These are phyloP conservation scores for Coniophora puteana DNA, from an alignment of 1,284 basidiomycete species.

Conservation along the genomic window DNA sequence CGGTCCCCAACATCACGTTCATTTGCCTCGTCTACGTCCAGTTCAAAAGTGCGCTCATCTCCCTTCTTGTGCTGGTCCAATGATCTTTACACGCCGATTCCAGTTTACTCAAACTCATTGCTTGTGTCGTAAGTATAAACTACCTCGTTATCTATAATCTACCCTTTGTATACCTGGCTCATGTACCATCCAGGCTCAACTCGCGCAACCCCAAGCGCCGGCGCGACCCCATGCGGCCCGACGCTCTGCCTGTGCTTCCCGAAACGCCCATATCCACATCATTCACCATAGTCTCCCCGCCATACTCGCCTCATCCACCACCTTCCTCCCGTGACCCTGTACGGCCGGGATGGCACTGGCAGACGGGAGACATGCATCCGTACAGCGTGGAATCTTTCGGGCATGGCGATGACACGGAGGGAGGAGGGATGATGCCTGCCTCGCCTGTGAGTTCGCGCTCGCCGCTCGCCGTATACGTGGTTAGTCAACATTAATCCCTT, in stretches of 20 bases:
- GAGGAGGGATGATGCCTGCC: no score
- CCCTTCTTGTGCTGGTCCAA: not conserved
- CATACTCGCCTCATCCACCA: no score
- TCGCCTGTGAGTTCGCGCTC: no score
- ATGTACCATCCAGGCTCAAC: not conserved
- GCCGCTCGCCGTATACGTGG: no score
- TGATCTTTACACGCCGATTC: not conserved
- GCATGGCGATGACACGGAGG: no score
- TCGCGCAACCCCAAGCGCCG: not conserved
- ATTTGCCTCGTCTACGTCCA: not conserved
- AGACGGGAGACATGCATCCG: no score
- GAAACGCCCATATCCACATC: not conserved
- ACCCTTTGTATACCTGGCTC: not conserved
- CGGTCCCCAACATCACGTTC: not conserved
- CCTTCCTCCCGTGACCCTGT: no score
- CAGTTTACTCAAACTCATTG: not conserved
- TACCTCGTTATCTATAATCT: not conserved
- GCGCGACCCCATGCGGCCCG: not conserved
- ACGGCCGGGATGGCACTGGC: no score
- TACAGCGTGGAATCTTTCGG: no score
- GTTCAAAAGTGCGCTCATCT: not conserved
- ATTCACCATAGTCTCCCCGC: no score
- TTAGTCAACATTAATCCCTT: no score
- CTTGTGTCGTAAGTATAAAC: not conserved
- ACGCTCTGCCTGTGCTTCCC: not conserved